Percentiles rank a stretch among this genome's conserved stretches.
phyloP scores from a whole-genome alignment of 2,329 filamentous ascomycete genomes.

The Alternaria brassicicola region DNA sequence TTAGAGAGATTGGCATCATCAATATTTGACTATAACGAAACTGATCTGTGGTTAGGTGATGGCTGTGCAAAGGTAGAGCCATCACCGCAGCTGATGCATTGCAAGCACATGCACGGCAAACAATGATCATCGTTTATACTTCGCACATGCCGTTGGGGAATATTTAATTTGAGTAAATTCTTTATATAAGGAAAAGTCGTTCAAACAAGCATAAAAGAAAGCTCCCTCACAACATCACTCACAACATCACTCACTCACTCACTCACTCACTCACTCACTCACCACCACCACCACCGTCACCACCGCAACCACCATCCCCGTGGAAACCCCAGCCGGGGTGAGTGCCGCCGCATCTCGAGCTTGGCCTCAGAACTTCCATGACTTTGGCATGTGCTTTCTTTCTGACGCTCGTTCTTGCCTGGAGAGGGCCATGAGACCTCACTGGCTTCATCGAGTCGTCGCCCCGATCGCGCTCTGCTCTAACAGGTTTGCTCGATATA shows the following conservation, averaged over 20 bases:
- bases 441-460: not conserved
- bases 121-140: not conserved
- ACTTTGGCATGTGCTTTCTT: not conserved
- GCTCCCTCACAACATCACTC: not conserved
- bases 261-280: too few relatives aligned
- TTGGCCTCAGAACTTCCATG: not conserved
- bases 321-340: conserved; percentile 1
- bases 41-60: not conserved
- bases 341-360: not conserved
- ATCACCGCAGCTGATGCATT: not conserved
- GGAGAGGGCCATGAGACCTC: not conserved
- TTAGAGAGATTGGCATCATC: not conserved
- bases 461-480: not conserved
- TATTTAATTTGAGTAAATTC: not conserved
- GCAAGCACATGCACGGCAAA: not conserved
- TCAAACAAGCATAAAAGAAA: too few relatives aligned
- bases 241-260: conserved; percentile 3
- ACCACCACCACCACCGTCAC: conserved; percentile 7
- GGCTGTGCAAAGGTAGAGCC: not conserved
- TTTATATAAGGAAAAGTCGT: not conserved
- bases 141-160: not conserved
- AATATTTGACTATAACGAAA: not conserved
- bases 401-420: not conserved
- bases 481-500: conserved; percentile 14
- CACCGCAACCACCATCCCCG: conserved; percentile 13